Conservation (phyloP, 1,284 basidiomycete species). For the Microstroma glucosiphilum region DNA sequence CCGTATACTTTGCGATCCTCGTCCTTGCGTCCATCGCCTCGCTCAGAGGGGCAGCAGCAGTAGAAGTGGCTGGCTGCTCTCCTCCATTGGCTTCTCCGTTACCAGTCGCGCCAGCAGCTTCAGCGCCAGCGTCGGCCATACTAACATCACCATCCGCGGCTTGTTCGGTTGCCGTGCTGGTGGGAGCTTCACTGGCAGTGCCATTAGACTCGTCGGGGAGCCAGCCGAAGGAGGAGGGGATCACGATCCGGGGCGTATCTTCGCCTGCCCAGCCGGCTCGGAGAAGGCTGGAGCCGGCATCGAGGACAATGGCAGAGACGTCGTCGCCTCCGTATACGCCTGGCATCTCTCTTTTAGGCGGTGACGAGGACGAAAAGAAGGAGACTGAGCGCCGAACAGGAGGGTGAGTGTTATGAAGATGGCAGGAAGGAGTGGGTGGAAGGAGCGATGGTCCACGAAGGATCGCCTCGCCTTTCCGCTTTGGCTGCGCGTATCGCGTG, state of each 20-base stretch:
- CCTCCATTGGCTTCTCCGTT: constrained; percentile 15
- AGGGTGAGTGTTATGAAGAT: background rate
- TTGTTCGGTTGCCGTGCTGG: constrained; percentile 1
- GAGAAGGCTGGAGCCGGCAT: constrained; percentile 82
- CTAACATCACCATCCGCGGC: constrained; percentile 19
- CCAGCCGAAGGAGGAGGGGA: constrained; percentile 84
- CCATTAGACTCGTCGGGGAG: constrained; percentile 51
- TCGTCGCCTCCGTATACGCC: constrained; percentile 60
- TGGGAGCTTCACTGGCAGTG: background rate
- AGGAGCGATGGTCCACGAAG: background rate
- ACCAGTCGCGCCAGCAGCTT: constrained; percentile 16
- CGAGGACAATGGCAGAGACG: constrained; percentile 89
- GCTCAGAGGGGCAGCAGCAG: constrained; percentile 7
- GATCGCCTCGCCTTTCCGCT: background rate
- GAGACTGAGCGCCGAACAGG: background rate
- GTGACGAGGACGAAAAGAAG: background rate
- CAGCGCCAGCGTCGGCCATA: constrained; percentile 17
- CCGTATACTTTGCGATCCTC: constrained; percentile 16
- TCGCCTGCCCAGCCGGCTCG: constrained; percentile 88
- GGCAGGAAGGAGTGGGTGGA: background rate
- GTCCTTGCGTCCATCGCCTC: constrained; percentile 12
- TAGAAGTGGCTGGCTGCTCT: background rate
- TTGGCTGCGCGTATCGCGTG: no score
- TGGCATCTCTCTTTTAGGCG: constrained; percentile 24
- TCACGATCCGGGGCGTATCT: constrained; percentile 85